Percentiles rank a stretch among this genome's conserved stretches.
These are phyloP conservation scores for Dunaliella primolecta DNA, from an alignment of 139 green algal species.

Conservation along the genomic window DNA sequence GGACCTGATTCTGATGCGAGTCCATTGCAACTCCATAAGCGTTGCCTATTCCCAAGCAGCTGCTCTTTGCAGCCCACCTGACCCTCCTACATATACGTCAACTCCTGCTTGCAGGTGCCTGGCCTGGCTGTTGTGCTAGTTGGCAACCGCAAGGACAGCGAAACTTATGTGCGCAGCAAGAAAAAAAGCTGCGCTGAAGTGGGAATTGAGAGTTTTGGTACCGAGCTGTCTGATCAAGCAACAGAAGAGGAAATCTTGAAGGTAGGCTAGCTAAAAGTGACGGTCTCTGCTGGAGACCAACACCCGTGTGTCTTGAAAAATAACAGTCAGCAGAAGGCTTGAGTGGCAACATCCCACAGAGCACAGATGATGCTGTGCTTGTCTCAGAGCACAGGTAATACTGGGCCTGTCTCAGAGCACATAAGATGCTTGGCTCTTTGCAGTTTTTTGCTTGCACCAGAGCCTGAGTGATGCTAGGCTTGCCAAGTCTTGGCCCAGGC, in stretches of 20 bases:
- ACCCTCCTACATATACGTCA: too few relatives aligned
- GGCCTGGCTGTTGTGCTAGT: constrained; percentile 86
- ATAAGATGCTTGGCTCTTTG: too few relatives aligned
- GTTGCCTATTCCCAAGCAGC: too few relatives aligned
- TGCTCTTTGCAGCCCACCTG: too few relatives aligned
- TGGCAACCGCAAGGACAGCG: constrained; percentile 84
- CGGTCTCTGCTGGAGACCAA: neutral
- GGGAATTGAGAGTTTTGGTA: constrained; percentile 50
- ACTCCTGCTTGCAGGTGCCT: too few relatives aligned
- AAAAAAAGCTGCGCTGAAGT: constrained; percentile 79
- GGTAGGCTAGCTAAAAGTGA: constrained; percentile 17
- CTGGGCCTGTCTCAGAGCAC: neutral
- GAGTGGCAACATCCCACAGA: neutral
- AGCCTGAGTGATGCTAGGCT: too few relatives aligned
- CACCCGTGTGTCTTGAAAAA: too few relatives aligned
- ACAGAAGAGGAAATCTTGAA: constrained; percentile 55
- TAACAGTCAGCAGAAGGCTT: neutral
- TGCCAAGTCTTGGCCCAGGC: too few relatives aligned
- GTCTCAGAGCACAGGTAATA: neutral
- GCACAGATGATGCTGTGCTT: neutral
- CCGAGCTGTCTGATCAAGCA: constrained; percentile 49
- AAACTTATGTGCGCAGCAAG: constrained; percentile 94
- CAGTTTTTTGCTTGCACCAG: too few relatives aligned
- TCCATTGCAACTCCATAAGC: too few relatives aligned
- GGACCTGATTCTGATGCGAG: too few relatives aligned